Base-by-base conservation (phyloP, 306 rosid genomes). In the Datisca glomerata region DNA sequence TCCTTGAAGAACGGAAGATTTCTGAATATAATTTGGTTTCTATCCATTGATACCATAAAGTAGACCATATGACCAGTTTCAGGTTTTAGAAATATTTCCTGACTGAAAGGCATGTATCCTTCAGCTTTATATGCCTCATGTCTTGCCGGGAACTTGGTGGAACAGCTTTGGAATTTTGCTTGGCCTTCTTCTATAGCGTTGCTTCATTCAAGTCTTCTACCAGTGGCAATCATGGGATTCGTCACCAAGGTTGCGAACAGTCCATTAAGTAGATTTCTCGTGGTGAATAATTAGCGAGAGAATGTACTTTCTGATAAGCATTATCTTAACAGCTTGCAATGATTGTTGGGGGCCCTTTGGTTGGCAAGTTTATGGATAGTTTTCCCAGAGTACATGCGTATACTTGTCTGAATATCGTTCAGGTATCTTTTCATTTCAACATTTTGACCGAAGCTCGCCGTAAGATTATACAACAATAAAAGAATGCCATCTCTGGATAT, bases 111-210 rank as follows among this genome's bases (percentile, higher is more conserved):
- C n/a, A 33, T 43, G 23, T 29, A 59, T 14, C 49, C 74, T 75
- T 66, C 91, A 89, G 98, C 86, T 68, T 62, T 89, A 49, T 84
- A 89, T 60, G 81, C 76, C 49, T 70, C 92, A 50, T 89, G 98
- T 56, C 49, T 84, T 14, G 81, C 87, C 70, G 94, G 92, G 35
- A 91, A 91, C 70, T 53, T 78, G 29, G 98, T 91, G 46, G 98
- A 91, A 64, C 98, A 91, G 54, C 77, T 85, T 61, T 91, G 98
- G 98, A 80, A 64, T 73, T 91, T 91, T 36, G 94, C 98, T 46
- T 91, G 96, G 98, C 98, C 98, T 66, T 80, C 96, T 46, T 84
- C 98, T 41, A 85, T 91, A 43, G 98, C 96, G 34, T 56, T 91
- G 69, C 75, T 80, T 49, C 93, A 91, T 60, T 79, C 96, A 15